These are phyloP conservation scores for Chlorella variabilis DNA, from an alignment of 163 green algal genomes.

Conservation along the genomic window DNA sequence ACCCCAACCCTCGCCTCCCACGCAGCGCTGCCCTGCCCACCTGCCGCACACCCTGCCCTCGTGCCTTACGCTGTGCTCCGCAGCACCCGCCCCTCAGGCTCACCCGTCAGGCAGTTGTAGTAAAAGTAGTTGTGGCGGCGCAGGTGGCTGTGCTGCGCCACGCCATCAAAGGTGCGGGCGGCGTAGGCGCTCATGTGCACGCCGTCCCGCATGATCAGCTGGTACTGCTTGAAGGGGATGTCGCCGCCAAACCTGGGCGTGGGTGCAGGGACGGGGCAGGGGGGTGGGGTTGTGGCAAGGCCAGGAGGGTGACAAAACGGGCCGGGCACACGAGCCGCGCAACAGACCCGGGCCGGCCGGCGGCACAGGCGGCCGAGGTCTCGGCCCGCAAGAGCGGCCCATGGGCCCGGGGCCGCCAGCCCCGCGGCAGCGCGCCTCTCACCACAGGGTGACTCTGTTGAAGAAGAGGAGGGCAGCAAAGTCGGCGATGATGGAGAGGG, in stretches of 20 bases:
- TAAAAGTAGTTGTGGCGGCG: constrained; percentile 98
- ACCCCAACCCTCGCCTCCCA: no score
- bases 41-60: no score
- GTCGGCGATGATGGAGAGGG: constrained; percentile 79
- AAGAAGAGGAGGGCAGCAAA: constrained; percentile 79
- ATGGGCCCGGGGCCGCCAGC: no score
- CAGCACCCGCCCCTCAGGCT: no score
- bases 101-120: constrained; percentile 94
- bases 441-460: constrained; percentile 85
- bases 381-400: not conserved
- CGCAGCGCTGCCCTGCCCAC: no score
- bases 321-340: not conserved
- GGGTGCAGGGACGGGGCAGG: not conserved
- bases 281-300: not conserved
- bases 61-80: no score
- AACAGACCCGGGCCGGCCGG: no score
- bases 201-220: constrained; percentile 76
- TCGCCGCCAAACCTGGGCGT: constrained; percentile 93
- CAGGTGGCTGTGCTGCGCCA: constrained; percentile 86
- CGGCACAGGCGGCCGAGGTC: not conserved
- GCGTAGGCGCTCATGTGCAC: constrained; percentile 56
- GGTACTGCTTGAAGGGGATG: constrained; percentile 88
- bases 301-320: not conserved
- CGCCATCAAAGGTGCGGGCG: constrained; percentile 83
- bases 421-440: no score